Conservation (phyloP, 495 filamentous ascomycete genomes). For the Ramalina peruviana region DNA sequence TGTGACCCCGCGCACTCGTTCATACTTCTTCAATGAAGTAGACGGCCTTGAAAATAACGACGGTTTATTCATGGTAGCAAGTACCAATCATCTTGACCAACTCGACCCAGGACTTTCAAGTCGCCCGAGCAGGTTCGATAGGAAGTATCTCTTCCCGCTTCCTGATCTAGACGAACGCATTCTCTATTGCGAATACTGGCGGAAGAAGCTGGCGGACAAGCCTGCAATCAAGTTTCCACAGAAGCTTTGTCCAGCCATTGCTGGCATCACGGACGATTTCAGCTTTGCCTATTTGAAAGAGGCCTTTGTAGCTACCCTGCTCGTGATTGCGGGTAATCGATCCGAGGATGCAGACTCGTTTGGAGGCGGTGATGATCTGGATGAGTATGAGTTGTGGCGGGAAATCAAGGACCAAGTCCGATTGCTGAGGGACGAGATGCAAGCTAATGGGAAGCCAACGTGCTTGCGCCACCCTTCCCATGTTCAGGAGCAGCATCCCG, state of each 20-base stretch:
- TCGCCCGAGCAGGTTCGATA: constrained; percentile 49
- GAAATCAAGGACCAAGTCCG: constrained; percentile 21
- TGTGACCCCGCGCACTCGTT: constrained; percentile 35
- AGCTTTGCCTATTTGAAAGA: constrained; percentile 56
- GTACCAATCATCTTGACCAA: constrained; percentile 45
- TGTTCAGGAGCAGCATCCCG: no score
- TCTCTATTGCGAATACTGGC: constrained; percentile 45
- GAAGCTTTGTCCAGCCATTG: constrained; percentile 37
- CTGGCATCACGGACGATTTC: constrained; percentile 44
- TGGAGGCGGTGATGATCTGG: constrained; percentile 10
- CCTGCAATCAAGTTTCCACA: constrained; percentile 40
- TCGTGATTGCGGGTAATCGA: constrained; percentile 30
- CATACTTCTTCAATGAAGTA: constrained; percentile 58
- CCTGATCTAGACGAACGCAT: constrained; percentile 38
- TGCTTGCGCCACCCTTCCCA: no score
- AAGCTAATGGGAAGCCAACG: neutral
- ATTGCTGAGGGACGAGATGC: constrained; percentile 19
- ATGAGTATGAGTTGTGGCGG: constrained; percentile 22
- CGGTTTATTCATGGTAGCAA: constrained; percentile 51
- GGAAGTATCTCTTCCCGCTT: constrained; percentile 50
- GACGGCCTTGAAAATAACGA: constrained; percentile 55
- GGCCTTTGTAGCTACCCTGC: constrained; percentile 44
- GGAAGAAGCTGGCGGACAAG: constrained; percentile 40
- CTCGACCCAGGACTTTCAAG: constrained; percentile 49
- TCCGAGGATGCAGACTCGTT: constrained; percentile 4